Evolutionary conservation across 768 basidiomycete genomes (phyloP), one percentile per base, ranked within the genome.

Genomic region (Hydnomerulius pinastri): DNA sequence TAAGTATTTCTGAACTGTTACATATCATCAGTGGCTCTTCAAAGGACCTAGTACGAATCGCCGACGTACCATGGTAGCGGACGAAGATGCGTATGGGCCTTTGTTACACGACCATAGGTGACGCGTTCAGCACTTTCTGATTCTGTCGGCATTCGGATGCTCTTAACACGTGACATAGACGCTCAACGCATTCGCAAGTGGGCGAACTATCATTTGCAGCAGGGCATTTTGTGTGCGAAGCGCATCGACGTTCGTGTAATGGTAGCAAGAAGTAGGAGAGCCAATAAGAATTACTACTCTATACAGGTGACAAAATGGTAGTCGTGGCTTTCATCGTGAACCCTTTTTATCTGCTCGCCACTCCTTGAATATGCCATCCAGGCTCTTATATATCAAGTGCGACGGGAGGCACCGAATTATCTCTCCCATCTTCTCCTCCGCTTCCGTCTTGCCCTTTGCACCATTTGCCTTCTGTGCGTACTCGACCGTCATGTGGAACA

Each of bases 281-380:
- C 10, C 6, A 37, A 51, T 54, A 54, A 56, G 37, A 51, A 27
- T 42, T 50, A 46, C n/a, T n/a, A n/a, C 43, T 28, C 44, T 42
- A 50, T 17, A 46, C 53, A 46, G 30, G 45, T 15, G 20, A 36
- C 18, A 25, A 29, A 21, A 56, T 25, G 21, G 38, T 51, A 44
- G 18, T 54, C 50, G 48, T 60, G 23, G 42, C 28, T 23, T 27
- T 64, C 49, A 70, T 67, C 72, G 79, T 35, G 85, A 71, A 38
- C 85, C 83, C 69, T 90, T 91, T 74, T 89, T 91, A 59, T 89
- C 87, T 46, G 84, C 83, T 62, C 84, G 76, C 90, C 90, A 92
- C 65, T 96, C 93, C 65, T 90, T 91, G 73, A 94, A 98, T 61
- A 98, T 90, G 25, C 90, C 90, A 70, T 99, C 97, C 66, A 98